Evolutionary conservation across 257 asterid species (phyloP), one percentile per base, ranked within the genome.

Genomic region (Solanum pinnatisectum): DNA sequence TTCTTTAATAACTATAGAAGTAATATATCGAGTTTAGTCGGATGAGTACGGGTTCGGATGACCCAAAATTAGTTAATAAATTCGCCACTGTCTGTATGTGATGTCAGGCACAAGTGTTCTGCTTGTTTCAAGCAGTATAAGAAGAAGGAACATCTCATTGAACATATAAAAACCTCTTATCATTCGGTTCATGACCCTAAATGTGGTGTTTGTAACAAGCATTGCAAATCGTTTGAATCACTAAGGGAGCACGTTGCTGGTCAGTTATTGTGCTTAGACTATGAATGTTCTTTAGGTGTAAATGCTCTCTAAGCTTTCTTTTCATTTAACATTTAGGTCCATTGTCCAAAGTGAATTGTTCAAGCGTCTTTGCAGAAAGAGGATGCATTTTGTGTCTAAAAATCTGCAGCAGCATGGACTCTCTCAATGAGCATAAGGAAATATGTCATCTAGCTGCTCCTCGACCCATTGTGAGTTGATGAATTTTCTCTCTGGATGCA

Each of bases 51-150:
- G n/a, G n/a, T n/a, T n/a, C n/a, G n/a, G n/a, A n/a, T n/a, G n/a
- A n/a, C n/a, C n/a, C n/a, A n/a, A n/a, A n/a, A n/a, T n/a, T n/a
- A n/a, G n/a, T n/a, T n/a, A n/a, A n/a, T n/a, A n/a, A n/a, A n/a
- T n/a, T n/a, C n/a, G n/a, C n/a, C n/a, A n/a, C 37, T 85, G 87
- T 27, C 37, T 85, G 87, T 18, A 16, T 46, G 30, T 90, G 49
- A 42, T 89, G 44, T 44, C 91, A 94, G 95, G 93, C 94, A 94
- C 71, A 92, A 78, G 84, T 94, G 96, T 65, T 90, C 90, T 68
- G 95, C 95, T 79, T 92, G 95, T 91, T 94, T 89, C 91, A 94
- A 92, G 89, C 93, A 91, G 88, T 94, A 92, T 89, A 94, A 94
- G 92, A 89, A 91, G 90, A 93, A 87, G 91, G 92, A 91, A 67